Base-by-base conservation (phyloP, 2,329 filamentous ascomycete genomes). In the Metarhizium rileyi region DNA sequence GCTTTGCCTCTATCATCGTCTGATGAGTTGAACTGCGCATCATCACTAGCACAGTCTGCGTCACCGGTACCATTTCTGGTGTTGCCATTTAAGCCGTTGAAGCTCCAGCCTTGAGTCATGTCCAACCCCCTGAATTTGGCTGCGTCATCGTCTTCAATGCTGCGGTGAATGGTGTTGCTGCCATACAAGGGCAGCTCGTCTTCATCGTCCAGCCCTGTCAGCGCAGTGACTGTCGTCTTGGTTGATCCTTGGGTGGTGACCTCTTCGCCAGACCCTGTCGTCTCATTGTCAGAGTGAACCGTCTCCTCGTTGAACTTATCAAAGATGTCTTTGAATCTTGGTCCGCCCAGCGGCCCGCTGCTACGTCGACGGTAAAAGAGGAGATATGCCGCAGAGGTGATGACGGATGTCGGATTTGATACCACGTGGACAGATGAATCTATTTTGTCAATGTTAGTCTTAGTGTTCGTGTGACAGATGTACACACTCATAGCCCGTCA, bases 281-380 rank as follows among this genome's bases (percentile, higher is more conserved):
- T 58, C 46, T 79, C 77, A 51, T 74, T 73, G 48, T 66, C 63
- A 6, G 54, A 53, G 22, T 62, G 64, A 43, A 70, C 70, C 45
- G 76, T 75, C 53, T 76, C 71, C 46, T 77, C 75, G 55, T 76
- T 74, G 60, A 78, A 86, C 49, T 76, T 73, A 47, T 83, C 77
- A 48, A 87, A 73, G 46, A 95, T 81, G 56, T 83, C 73, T 57
- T 83, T 78, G 52, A 96, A 83, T 47, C 78, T 78, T 42, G 83
- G 76, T 25, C 90, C 90, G 50, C 93, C 93, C 56, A 98, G 80
- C 54, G 89, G 86, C 53, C 68, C 69, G 7, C 78, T 75, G 5
- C 89, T 88, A 55, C 89, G 85, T 50, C 93, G 86, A 38, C 93
- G 87, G 70, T 98, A 98, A 74, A 98, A 98, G 30, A 98, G 76